Evolutionary conservation across 2,329 filamentous ascomycete genomes (phyloP).

Genomic region (Apiospora kogelbergensis): DNA sequence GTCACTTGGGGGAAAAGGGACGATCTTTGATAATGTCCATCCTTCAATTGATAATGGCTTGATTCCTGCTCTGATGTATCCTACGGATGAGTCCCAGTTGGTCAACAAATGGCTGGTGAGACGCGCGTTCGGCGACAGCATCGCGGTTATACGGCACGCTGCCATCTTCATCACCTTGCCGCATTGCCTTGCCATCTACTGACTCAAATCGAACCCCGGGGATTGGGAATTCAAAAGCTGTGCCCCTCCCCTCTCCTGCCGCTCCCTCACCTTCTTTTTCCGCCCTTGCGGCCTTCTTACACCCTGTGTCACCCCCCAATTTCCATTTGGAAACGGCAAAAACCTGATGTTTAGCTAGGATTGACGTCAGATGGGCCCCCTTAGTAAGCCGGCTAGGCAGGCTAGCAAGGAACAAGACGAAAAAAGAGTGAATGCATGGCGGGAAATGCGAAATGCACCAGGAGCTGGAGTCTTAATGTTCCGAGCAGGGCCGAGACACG

Average conservation of each 20-base stretch:
- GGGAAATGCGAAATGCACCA: too few relatives aligned
- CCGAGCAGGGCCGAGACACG: neutral
- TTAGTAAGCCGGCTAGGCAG: neutral
- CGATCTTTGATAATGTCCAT: neutral
- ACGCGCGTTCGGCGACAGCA: conserved; percentile 1
- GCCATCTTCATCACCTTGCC: neutral
- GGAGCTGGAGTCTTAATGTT: neutral
- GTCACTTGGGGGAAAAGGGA: neutral
- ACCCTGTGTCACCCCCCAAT: neutral
- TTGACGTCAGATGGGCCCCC: neutral
- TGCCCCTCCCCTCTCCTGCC: neutral
- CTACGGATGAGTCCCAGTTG: neutral
- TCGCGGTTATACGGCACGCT: conserved; percentile 3
- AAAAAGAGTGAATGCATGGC: neutral
- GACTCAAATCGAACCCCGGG: too few relatives aligned
- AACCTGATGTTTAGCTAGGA: neutral
- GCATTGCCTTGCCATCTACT: neutral
- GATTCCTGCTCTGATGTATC: neutral
- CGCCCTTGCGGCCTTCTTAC: neutral
- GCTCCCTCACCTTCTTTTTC: neutral
- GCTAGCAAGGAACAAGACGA: neutral
- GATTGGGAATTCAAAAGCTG: neutral
- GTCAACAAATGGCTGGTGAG: neutral
- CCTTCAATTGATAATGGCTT: neutral
- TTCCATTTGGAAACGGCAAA: neutral